Conservation (phyloP, 2,329 filamentous ascomycete species). For the Penicillium corylophilum region DNA sequence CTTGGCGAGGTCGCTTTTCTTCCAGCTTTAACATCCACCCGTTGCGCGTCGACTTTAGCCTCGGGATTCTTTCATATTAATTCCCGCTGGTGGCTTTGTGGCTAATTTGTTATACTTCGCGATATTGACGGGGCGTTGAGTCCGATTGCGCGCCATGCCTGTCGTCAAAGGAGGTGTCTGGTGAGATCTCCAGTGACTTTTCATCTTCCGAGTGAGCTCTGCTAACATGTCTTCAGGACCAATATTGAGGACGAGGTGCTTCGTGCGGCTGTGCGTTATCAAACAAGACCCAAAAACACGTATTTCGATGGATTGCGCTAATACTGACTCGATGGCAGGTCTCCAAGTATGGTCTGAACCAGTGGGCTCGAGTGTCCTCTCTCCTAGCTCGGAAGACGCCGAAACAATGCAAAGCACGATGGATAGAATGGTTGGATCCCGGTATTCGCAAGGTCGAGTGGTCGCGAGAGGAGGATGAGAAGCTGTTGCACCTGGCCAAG, state of each 20-base stretch:
- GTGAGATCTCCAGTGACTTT: constrained; percentile 29
- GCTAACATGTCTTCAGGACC: constrained; percentile 46
- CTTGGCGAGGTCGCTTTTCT: constrained; percentile 28
- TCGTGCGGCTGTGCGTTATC: constrained; percentile 69
- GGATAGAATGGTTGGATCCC: constrained; percentile 97
- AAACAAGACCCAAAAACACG: neutral
- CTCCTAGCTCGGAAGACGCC: constrained; percentile 95
- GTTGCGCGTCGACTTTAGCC: constrained; percentile 26
- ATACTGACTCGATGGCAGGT: constrained; percentile 42
- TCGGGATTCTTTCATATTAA: constrained; percentile 15
- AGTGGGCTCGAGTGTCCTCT: constrained; percentile 98
- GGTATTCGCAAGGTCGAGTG: constrained; percentile 98
- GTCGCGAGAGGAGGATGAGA: constrained; percentile 98
- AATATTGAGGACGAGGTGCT: constrained; percentile 90
- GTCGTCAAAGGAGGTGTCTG: constrained; percentile 67
- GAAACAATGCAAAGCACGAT: constrained; percentile 98
- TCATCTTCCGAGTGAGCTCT: constrained; percentile 1
- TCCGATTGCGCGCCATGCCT: constrained; percentile 51
- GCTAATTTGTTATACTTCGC: neutral
- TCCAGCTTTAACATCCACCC: constrained; percentile 18
- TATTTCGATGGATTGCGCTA: neutral
- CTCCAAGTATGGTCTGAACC: constrained; percentile 91
- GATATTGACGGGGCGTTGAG: constrained; percentile 6
- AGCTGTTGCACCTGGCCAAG: constrained; percentile 92
- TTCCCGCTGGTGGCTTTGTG: constrained; percentile 8